These are phyloP conservation scores for Camelina neglecta DNA, from an alignment of 345 rosid species.

Conservation along the genomic window DNA sequence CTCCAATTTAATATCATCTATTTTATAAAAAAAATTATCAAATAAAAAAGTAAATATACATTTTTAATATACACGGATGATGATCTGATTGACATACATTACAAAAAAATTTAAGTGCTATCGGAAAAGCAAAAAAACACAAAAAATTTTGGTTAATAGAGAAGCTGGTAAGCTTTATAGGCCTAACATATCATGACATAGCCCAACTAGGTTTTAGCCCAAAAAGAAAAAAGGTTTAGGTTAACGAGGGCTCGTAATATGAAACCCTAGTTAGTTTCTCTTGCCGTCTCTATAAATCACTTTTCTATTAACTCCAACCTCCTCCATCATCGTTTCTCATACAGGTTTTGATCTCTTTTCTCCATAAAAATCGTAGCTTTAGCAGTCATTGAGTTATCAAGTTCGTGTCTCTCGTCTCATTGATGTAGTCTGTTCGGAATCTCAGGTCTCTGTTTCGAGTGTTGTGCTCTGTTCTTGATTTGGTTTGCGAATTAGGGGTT, in stretches of 20 bases:
- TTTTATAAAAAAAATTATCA: too few relatives aligned
- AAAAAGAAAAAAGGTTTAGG: neutral
- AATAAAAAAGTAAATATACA: too few relatives aligned
- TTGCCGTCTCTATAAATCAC: slow-evolving; percentile 7
- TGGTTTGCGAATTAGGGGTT: neutral
- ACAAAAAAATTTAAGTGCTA: neutral
- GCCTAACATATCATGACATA: neutral
- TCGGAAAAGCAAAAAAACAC: neutral
- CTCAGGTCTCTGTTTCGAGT: neutral
- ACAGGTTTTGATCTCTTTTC: neutral
- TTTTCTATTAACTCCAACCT: neutral
- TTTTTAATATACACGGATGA: too few relatives aligned
- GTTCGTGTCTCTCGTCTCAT: neutral
- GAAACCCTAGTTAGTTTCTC: slow-evolving; percentile 7
- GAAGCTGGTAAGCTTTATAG: neutral
- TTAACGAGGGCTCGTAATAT: neutral
- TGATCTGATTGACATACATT: neutral
- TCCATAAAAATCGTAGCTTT: too few relatives aligned
- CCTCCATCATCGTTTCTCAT: neutral
- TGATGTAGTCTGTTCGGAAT: neutral
- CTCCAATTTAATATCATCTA: too few relatives aligned
- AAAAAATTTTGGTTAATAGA: neutral
- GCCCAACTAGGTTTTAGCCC: neutral
- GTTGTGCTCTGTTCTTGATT: neutral
- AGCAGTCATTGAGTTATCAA: neutral